Evolutionary conservation across 768 basidiomycete genomes (phyloP).

Genomic region (Astraeus odoratus): DNA sequence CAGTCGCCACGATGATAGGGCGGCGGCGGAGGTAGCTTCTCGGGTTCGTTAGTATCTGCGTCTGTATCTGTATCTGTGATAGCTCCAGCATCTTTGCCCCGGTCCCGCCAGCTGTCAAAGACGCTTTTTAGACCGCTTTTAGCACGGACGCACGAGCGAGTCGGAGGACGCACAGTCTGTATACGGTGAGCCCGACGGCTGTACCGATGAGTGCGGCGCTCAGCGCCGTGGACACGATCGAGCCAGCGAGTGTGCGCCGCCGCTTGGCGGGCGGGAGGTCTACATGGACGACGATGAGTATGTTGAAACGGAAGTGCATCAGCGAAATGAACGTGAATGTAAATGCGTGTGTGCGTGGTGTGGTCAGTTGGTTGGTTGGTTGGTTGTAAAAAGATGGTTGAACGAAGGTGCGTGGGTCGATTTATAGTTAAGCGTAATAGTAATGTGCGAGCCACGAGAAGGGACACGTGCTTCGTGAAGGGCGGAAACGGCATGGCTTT

Average conservation of each 20-base stretch:
- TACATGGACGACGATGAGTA: conserved; percentile 49
- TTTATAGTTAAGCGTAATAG: conserved; percentile 11
- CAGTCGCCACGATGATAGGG: conserved; percentile 61
- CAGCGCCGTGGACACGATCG: conserved; percentile 77
- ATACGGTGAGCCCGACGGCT: conserved; percentile 81
- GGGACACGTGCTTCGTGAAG: conserved; percentile 15
- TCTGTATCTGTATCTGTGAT: conserved; percentile 17
- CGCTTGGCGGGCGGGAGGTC: conserved; percentile 73
- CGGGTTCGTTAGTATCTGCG: conserved; percentile 16
- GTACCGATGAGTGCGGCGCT: conserved; percentile 82
- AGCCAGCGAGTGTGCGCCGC: conserved; percentile 74
- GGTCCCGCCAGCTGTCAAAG: conserved; percentile 62
- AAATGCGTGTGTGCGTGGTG: conserved; percentile 5
- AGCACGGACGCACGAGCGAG: neutral
- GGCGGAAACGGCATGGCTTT: conserved; percentile 3
- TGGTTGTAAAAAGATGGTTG: conserved; percentile 9
- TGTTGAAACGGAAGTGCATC: conserved; percentile 29
- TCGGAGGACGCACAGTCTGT: conserved; percentile 60
- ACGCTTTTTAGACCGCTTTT: conserved; percentile 1
- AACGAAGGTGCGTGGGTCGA: conserved; percentile 6
- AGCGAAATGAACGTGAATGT: conserved; percentile 10
- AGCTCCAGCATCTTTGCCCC: conserved; percentile 39
- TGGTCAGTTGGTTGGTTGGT: conserved; percentile 3
- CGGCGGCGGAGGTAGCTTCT: conserved; percentile 46
- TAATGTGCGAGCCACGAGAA: too few species aligned